A percentile compares a stretch with the other conserved stretches of the same genome.
Evolutionary conservation across 2,329 filamentous ascomycete species (phyloP).

Genomic region (Xylariaceae sp.): DNA sequence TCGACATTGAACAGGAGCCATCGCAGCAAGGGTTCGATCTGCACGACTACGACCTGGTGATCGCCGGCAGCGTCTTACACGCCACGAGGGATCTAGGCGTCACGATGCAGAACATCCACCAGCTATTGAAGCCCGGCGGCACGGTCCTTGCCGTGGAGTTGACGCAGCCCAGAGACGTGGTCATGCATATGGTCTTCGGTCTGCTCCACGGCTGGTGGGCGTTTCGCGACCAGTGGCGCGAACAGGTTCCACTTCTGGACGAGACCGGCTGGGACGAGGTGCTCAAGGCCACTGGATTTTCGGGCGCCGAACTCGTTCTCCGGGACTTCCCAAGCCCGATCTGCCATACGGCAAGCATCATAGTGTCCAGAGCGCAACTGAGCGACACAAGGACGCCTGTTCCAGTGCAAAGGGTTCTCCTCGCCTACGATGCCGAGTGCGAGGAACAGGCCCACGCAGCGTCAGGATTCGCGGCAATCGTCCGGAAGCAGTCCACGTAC

Average conservation of each 20-base stretch:
- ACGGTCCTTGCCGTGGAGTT: conserved; percentile 12
- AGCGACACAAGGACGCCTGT: neutral
- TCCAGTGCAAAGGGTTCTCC: neutral
- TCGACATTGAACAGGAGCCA: conserved; percentile 13
- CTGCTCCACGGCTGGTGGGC: conserved; percentile 11
- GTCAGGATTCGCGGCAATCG: too few species aligned
- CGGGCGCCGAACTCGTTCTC: conserved; percentile 10
- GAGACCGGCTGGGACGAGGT: conserved; percentile 9
- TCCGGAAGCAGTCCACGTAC: too few species aligned
- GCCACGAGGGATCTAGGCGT: conserved; percentile 7
- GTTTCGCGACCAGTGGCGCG: conserved; percentile 1
- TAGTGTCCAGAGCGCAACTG: neutral
- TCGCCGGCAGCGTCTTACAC: conserved; percentile 20
- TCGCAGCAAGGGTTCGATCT: conserved; percentile 14
- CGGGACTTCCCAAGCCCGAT: conserved; percentile 10
- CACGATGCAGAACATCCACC: conserved; percentile 7
- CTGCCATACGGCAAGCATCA: conserved; percentile 4
- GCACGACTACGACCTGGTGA: conserved; percentile 16
- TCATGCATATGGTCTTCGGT: conserved; percentile 3
- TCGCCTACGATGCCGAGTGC: too few species aligned
- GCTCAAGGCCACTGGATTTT: conserved; percentile 11
- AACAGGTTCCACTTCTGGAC: conserved; percentile 7
- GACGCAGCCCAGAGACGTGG: conserved; percentile 1
- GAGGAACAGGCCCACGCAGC: too few species aligned
- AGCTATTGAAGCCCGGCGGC: conserved; percentile 6